phyloP scores from a whole-genome alignment of 2,329 filamentous ascomycete species.

The Aspergillus sp. region DNA sequence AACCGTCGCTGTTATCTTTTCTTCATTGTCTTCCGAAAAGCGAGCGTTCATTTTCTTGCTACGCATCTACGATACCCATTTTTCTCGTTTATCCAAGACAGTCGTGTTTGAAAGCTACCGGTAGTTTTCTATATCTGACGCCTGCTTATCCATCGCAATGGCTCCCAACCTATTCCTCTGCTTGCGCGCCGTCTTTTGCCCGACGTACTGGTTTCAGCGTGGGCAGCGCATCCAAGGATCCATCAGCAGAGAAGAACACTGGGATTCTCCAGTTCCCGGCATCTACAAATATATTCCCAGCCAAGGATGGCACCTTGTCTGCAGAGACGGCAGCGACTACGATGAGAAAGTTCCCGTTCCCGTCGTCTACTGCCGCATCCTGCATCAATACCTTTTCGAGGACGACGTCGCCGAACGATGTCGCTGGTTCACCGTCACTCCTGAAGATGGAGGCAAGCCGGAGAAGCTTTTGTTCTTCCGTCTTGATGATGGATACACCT shows the following conservation, averaged over 20 bases:
- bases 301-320: conserved; percentile 52
- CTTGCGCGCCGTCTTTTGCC: conserved; percentile 49
- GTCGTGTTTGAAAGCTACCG: background rate
- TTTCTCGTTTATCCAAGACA: conserved; percentile 6
- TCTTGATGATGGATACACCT: conserved; percentile 50
- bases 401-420: conserved; percentile 50
- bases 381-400: conserved; percentile 51
- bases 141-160: conserved; percentile 33
- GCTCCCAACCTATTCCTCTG: conserved; percentile 53
- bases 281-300: conserved; percentile 52
- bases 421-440: conserved; percentile 41
- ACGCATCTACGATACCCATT: conserved; percentile 6
- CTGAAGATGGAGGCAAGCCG: conserved; percentile 37
- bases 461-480: conserved; percentile 49
- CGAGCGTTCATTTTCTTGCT: conserved; percentile 23
- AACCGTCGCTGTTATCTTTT: conserved; percentile 10
- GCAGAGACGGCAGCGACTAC: conserved; percentile 34
- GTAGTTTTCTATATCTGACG: background rate
- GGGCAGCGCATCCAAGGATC: conserved; percentile 39
- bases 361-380: conserved; percentile 50
- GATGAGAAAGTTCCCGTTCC: conserved; percentile 36
- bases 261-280: conserved; percentile 49
- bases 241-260: conserved; percentile 47
- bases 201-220: conserved; percentile 51
- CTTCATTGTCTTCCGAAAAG: conserved; percentile 20